Base-by-base conservation (phyloP, 2,329 filamentous ascomycete species). In the Plenodomus lindquistii region DNA sequence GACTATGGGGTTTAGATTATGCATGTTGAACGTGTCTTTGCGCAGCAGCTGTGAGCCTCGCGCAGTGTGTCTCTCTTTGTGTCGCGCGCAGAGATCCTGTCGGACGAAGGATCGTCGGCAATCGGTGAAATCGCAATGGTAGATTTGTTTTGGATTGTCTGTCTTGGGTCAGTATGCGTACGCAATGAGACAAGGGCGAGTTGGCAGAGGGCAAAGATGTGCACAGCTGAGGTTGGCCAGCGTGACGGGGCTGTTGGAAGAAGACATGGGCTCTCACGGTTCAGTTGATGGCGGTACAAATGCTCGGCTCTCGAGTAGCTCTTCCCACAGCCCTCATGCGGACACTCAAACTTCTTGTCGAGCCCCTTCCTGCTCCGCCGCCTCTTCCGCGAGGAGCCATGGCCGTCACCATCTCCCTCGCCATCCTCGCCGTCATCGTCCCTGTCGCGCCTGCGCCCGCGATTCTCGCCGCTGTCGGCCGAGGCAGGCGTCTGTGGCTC, bases 231-330 rank as follows among this genome's bases (percentile, higher is more conserved):
- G 42, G 45, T 19, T 24, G 42, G 27, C 31, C 2, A 4, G 17
- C 11, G 8, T 40, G 13, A 38, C 31, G 36, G 17, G 18, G 19
- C 10, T 36, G 29, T 20, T 19, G 34, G 8, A 40, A 78, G 34
- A 18, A 10, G 27, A 31, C 11, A 11, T 37, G 8, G 35, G 10
- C 35, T 17, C 85, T 72, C 79, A 91, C 88, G 94, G 70, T 99
- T 99, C 60, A 97, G 77, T 75, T 97, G 92, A 74, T 97, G 93
- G 38, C 94, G 85, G 75, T 97, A 97, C 77, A 99, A 79, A 77
- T 99, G 94, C 75, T 97, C 94, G 8, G 94, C 93, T 69, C 94
- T 84, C 20, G 93, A 97, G 72, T 99, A 99, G 69, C 88, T 95
- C 79, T 97, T 99, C 35, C 91, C 92, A 65, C 94, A 99, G 34